Evolutionary conservation across 2,329 filamentous ascomycete species (phyloP).

Genomic region (Talaromyces islandicus): DNA sequence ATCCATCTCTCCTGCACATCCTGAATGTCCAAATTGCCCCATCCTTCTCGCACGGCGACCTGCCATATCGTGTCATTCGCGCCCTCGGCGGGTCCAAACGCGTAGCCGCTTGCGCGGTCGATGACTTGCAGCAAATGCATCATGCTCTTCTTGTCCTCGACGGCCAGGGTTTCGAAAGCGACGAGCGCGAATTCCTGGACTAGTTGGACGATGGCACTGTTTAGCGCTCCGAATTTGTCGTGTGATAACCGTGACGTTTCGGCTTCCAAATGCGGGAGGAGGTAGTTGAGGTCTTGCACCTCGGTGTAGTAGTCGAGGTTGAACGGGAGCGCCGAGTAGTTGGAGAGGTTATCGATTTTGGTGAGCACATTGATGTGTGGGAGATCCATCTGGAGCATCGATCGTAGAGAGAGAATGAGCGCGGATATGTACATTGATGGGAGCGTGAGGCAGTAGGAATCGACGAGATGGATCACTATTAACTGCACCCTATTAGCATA

Average conservation of each 20-base stretch:
- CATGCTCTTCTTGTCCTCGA: conserved; percentile 97
- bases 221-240: conserved; percentile 75
- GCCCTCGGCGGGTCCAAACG: conserved; percentile 83
- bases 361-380: conserved; percentile 93
- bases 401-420: conserved; percentile 82
- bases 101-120: conserved; percentile 87
- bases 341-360: conserved; percentile 89
- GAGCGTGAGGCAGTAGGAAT: conserved; percentile 87
- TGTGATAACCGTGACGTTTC: conserved; percentile 67
- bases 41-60: conserved; percentile 73
- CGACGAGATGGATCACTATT: conserved; percentile 86
- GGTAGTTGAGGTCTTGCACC: conserved; percentile 82
- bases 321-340: conserved; percentile 82
- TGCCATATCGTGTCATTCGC: conserved; percentile 98
- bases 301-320: conserved; percentile 97
- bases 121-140: conserved; percentile 84
- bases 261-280: conserved; percentile 71
- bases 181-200: conserved; percentile 89
- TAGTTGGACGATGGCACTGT: conserved; percentile 77
- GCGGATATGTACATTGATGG: conserved; percentile 95
- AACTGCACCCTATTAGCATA: conserved; percentile 54
- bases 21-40: conserved; percentile 67
- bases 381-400: conserved; percentile 97
- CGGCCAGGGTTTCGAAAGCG: conserved; percentile 84
- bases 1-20: conserved; percentile 97